Base-by-base conservation (phyloP, 2,329 filamentous ascomycete species). In the Exophiala phaeomuriformis region DNA sequence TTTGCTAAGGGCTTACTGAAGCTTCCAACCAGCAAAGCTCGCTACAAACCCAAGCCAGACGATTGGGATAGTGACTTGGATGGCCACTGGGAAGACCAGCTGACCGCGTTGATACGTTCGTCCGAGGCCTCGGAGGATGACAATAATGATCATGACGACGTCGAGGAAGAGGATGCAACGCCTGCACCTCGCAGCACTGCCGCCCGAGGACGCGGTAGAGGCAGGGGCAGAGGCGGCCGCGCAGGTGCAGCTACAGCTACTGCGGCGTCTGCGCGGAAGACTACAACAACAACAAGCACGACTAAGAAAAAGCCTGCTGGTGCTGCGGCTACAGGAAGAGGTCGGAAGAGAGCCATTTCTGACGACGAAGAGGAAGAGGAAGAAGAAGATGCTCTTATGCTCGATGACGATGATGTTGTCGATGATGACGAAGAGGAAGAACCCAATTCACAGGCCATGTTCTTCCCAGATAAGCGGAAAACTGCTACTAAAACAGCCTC, bases 21-120 rank as follows among this genome's bases (percentile, higher is more conserved):
- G 69, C 75, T 74, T 45, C 66, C 64, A 61, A 62, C 70, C 47
- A 66, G 74, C 41, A 78, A 76, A 64, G 80, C 75, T 64, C 81
- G 75, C 59, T 75, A 87, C 56, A 91, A 87, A 66, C 84, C 88
- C 0, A 88, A 84, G 67, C 91, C 91, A 1, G 79, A 81, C 7
- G 77, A 76, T 2, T 97, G 90, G 90, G 89, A 97, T 65, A 88
- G 82, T n/a, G 91, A 97, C 60, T 73, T 90, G 29, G 85, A 95
- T 47, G 93, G 90, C 0, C 77, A 78, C 47, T 97, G 91, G 90
- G 85, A 85, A 56, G 86, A 93, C 45, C 82, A 89, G 54, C 81
- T 86, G 0, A 84, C 80, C 5, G 87, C 84, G 1, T 68, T 83
- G 3, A 75, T 83, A 42, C 71, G 71, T 53, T 73, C 73, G 2